These are phyloP conservation scores for Penicillium argentinense DNA, from an alignment of 495 filamentous ascomycete species.

Conservation along the genomic window DNA sequence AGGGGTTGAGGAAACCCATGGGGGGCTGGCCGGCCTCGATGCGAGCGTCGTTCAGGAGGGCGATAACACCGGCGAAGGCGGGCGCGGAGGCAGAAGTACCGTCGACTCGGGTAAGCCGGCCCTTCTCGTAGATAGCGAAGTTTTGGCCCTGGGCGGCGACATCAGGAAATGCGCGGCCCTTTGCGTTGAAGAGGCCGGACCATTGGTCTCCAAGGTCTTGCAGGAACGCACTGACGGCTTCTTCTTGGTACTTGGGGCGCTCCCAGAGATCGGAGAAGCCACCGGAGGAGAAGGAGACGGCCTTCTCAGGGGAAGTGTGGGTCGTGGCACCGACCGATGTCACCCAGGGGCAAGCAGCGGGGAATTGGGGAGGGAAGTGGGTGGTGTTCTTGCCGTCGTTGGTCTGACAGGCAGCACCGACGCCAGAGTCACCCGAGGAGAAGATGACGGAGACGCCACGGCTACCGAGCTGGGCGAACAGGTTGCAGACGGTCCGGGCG, in stretches of 20 bases:
- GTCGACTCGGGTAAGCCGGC: constrained; percentile 47
- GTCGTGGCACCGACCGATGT: constrained; percentile 71
- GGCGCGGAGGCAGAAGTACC: constrained; percentile 71
- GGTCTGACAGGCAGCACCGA: constrained; percentile 62
- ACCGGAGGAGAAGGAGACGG: constrained; percentile 56
- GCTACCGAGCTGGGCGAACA: constrained; percentile 68
- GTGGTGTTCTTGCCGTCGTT: constrained; percentile 68
- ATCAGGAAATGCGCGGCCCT: constrained; percentile 72
- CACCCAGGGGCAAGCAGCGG: constrained; percentile 70
- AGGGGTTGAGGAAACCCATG: constrained; percentile 75
- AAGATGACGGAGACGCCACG: constrained; percentile 75
- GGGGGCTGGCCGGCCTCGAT: constrained; percentile 52
- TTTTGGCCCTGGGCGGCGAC: constrained; percentile 61
- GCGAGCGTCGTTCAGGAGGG: constrained; percentile 67
- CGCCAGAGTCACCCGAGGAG: constrained; percentile 71
- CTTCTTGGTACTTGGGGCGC: constrained; percentile 60
- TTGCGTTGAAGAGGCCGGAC: constrained; percentile 55
- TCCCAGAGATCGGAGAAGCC: constrained; percentile 70
- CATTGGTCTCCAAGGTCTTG: constrained; percentile 43
- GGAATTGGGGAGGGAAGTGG: constrained; percentile 69
- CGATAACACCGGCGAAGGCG: constrained; percentile 60
- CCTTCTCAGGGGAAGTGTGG: constrained; percentile 56
- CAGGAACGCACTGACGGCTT: constrained; percentile 59
- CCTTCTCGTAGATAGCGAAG: constrained; percentile 56
- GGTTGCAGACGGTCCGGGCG: constrained; percentile 66